A percentile compares a stretch with the other conserved stretches of the same genome.
phyloP scores from a whole-genome alignment of 805 yeast genomes.

The Saturnispora zaruensis region DNA sequence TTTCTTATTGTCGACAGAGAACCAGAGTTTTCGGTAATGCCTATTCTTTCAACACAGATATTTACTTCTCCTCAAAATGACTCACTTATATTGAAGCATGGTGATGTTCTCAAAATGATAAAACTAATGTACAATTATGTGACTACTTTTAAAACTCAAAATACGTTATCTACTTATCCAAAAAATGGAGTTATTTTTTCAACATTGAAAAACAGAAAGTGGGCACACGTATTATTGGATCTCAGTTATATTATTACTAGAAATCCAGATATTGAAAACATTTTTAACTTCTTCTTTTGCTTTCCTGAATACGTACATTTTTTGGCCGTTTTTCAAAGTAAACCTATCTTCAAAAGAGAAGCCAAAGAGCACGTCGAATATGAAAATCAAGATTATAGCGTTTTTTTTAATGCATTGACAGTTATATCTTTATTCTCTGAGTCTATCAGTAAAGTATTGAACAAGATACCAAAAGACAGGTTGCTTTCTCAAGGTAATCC shows the following conservation, averaged over 20 bases:
- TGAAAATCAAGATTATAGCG: constrained; percentile 76
- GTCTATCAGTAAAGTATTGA: constrained; percentile 39
- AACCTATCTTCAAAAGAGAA: constrained; percentile 68
- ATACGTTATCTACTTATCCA: constrained; percentile 28
- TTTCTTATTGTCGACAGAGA: constrained; percentile 73
- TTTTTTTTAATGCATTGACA: constrained; percentile 59
- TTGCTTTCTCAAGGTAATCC: constrained; percentile 11
- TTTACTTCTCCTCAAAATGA: constrained; percentile 86
- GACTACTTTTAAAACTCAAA: constrained; percentile 38
- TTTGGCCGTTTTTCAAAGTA: constrained; percentile 64
- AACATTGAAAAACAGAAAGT: constrained; percentile 54
- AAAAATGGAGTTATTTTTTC: constrained; percentile 30
- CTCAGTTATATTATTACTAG: constrained; percentile 69
- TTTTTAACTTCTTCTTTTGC: constrained; percentile 26
- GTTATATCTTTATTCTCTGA: constrained; percentile 58
- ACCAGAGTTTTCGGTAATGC: constrained; percentile 72
- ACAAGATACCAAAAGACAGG: constrained; percentile 15
- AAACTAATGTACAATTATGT: constrained; percentile 57
- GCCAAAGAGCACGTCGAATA: constrained; percentile 78
- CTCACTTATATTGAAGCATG: constrained; percentile 49
- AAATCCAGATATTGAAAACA: constrained; percentile 43
- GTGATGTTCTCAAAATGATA: constrained; percentile 53
- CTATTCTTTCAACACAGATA: constrained; percentile 71
- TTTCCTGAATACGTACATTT: constrained; percentile 49
- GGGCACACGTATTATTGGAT: constrained; percentile 75